These are phyloP conservation scores for Cladosporium cucumerinum DNA, from an alignment of 2,329 filamentous ascomycete genomes.

Conservation along the genomic window DNA sequence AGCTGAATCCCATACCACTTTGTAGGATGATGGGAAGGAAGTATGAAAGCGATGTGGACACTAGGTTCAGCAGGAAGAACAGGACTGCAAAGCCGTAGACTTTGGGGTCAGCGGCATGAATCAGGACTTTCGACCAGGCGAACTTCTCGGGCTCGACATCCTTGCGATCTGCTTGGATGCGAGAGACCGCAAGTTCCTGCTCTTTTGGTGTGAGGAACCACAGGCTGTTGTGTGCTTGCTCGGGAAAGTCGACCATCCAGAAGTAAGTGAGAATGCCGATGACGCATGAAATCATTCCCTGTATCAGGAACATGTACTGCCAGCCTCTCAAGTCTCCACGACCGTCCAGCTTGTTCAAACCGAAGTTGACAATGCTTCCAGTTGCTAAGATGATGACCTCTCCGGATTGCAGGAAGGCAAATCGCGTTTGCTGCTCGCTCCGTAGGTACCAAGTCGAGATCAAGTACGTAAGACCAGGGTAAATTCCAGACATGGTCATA, in stretches of 20 bases:
- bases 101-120: slow-evolving; percentile 58
- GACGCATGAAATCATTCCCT: slow-evolving; percentile 57
- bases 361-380: slow-evolving; percentile 65
- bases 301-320: slow-evolving; percentile 68
- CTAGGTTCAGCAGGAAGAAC: slow-evolving; percentile 65
- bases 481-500: slow-evolving; percentile 57
- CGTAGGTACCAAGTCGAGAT: slow-evolving; percentile 60
- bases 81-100: slow-evolving; percentile 62
- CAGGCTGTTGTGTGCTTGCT: slow-evolving; percentile 56
- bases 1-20: slow-evolving; percentile 44
- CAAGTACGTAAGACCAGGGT: slow-evolving; percentile 51
- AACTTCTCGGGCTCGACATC: slow-evolving; percentile 59
- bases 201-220: slow-evolving; percentile 57
- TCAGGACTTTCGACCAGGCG: slow-evolving; percentile 52
- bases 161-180: slow-evolving; percentile 60
- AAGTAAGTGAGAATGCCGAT: slow-evolving; percentile 62
- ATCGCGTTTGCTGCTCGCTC: slow-evolving; percentile 63
- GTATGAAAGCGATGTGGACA: slow-evolving; percentile 63
- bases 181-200: slow-evolving; percentile 52
- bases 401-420: slow-evolving; percentile 62
- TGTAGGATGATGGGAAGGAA: slow-evolving; percentile 55
- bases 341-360: slow-evolving; percentile 62
- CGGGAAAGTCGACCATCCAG: slow-evolving; percentile 70
- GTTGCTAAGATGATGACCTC: slow-evolving; percentile 65
- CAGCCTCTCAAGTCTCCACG: slow-evolving; percentile 57